Conservation (phyloP, 169 alveolate species). For the Plasmodium fragile region DNA sequence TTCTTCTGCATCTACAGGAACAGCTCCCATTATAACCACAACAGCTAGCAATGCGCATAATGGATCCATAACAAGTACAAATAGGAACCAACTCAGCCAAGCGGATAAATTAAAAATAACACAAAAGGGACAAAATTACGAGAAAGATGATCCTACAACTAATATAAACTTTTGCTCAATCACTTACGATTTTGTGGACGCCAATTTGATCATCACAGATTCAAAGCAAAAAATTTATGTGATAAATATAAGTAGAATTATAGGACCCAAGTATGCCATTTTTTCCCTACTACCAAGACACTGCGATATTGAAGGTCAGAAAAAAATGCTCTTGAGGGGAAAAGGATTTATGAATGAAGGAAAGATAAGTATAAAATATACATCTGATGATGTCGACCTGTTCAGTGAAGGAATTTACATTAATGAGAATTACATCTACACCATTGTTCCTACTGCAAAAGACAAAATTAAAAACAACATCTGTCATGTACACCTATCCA, state of each 20-base stretch:
- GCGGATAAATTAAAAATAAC: background rate
- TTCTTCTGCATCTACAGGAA: background rate
- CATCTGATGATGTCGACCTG: slow-evolving; percentile 35
- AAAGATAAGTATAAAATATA: slow-evolving; percentile 26
- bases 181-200: slow-evolving; percentile 54
- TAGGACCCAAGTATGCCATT: slow-evolving; percentile 71
- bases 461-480: slow-evolving; percentile 46
- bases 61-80: background rate
- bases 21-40: background rate
- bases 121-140: background rate
- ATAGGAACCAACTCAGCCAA: background rate
- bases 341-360: slow-evolving; percentile 71
- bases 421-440: slow-evolving; percentile 65
- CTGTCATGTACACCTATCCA: slow-evolving; percentile 58
- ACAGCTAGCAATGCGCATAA: background rate
- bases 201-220: slow-evolving; percentile 55
- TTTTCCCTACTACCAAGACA: slow-evolving; percentile 35
- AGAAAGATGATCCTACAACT: background rate
- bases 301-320: slow-evolving; percentile 51
- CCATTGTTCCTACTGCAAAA: slow-evolving; percentile 56
- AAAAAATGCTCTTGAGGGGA: slow-evolving; percentile 52
- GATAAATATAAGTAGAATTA: slow-evolving; percentile 58
- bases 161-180: slow-evolving; percentile 29
- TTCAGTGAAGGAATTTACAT: slow-evolving; percentile 66
- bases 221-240: slow-evolving; percentile 27